Evolutionary conservation across 306 rosid species (phyloP), one percentile per base, ranked within the genome.

Genomic region (Medicago ruthenica): DNA sequence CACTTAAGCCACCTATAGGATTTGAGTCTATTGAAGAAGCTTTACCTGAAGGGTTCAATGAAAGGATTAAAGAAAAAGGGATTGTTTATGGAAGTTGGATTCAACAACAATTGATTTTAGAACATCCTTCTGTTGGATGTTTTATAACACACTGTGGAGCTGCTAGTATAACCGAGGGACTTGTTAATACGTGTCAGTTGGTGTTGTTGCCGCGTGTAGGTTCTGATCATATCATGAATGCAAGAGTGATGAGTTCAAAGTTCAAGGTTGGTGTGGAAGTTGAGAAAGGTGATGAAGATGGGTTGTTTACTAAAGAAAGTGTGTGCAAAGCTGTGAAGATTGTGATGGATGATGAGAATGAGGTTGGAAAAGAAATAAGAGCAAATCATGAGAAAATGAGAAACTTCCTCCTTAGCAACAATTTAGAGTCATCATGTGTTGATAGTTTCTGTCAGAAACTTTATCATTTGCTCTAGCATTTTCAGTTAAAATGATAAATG

Each of bases 101-200:
- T 15, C 90, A 89, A n/a, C 93, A 91, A 11, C 88, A 81, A 21
- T 10, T 76, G 67, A 85, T 91, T 27, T 57, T 89, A 73, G 82
- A 37, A 47, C 95, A 89, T 14, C 57, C 86, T 13, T 85, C 89
- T 6, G 77, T 89, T 5, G 95, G 95, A 11, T 91, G 95, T 80
- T 89, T 87, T 37, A 68, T 91, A 15, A 91, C 97, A 3, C 97
- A 89, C 2, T 87, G 92, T 61, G 97, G 92, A 8, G 75, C 89
- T 0, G 92, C 89, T 48, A 86, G 89, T 0, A 16, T 85, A 22
- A 55, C 82, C 0, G 92, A 91, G 54, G 58, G 79, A 8, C 27
- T 91, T 6, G 42, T 85, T 24, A 87, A 20, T 10, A 67, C 36
- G 57, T 87, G 88, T 53, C 92, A 80, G 41, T 6, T 89, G 36